Conservation (phyloP, 2,329 filamentous ascomycete genomes). For the Penicillium vulpinum region DNA sequence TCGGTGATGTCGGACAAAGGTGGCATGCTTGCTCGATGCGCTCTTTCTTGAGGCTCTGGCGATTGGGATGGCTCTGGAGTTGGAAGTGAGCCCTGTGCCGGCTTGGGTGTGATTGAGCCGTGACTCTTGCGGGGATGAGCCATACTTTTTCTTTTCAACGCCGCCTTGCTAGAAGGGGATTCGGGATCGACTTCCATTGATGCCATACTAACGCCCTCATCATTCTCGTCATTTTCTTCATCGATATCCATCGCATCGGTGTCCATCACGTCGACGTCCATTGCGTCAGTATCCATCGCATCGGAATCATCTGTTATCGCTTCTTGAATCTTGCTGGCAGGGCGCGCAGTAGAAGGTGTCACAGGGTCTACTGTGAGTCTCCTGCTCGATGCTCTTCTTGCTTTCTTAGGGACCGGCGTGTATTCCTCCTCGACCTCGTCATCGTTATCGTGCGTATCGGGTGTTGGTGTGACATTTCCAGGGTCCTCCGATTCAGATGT, state of each 20-base stretch:
- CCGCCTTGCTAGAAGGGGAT: constrained; percentile 59
- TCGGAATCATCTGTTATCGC: constrained; percentile 55
- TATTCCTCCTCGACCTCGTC: constrained; percentile 71
- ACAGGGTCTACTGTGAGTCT: constrained; percentile 53
- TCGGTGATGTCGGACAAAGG: constrained; percentile 74
- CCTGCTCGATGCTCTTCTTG: constrained; percentile 58
- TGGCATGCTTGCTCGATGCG: constrained; percentile 49
- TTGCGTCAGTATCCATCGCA: constrained; percentile 56
- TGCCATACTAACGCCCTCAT: constrained; percentile 31
- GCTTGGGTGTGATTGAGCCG: constrained; percentile 42
- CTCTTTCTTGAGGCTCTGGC: constrained; percentile 44
- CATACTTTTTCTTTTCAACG: constrained; percentile 69
- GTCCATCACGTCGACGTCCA: constrained; percentile 55
- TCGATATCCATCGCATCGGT: constrained; percentile 49
- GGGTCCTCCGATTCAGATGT: constrained; percentile 72
- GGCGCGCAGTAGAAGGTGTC: constrained; percentile 42
- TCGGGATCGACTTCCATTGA: constrained; percentile 49
- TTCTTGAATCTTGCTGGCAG: constrained; percentile 41
- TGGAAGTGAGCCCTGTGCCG: constrained; percentile 45
- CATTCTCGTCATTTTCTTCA: constrained; percentile 34
- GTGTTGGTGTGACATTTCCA: constrained; percentile 49
- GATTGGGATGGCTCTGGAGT: constrained; percentile 57
- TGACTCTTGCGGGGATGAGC: constrained; percentile 42
- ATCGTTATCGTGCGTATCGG: constrained; percentile 49
- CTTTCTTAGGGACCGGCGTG: constrained; percentile 67